Evolutionary conservation across 345 rosid species (phyloP), one percentile per base, ranked within the genome.

Genomic region (Toxicodendron radicans): DNA sequence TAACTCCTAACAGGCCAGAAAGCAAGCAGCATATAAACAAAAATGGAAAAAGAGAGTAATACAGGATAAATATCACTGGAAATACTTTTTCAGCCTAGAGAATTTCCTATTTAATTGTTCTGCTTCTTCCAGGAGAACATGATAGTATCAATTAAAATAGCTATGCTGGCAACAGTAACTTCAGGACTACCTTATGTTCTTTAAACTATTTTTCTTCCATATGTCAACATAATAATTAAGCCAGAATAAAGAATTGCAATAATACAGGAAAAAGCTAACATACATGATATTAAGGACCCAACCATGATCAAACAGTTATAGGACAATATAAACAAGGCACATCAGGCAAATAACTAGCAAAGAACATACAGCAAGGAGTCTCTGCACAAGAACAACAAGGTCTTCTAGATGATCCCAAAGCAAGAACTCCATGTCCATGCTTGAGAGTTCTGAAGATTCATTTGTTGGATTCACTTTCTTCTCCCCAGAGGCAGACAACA

Each of bases 331-430:
- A 66, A 61, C 24, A 62, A 33, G 11, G 20, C 5, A 58, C 32
- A 20, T 33, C 71, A 41, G 41, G 72, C 8, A 71, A 69, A 66
- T n/a, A 66, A 74, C 17, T 73, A 62, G 64, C 63, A 54, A 23
- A 76, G 80, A 73, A 75, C 92, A 69, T 92, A 94, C 98, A 53
- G 89, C 86, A 38, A 79, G 77, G 51, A 94, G 92, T 80, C 81
- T 85, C 74, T 90, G 86, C 71, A 86, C 86, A 71, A 92, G 83
- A 75, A 21, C 43, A 45, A 70, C 76, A 41, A 94, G 88, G 64
- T 86, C 91, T 43, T 82, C 83, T 53, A 90, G 73, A 71, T 85
- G 83, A 80, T 84, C 64, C 93, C 91, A 92, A 61, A 94, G 91
- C 76, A 92, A 80, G 79, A 41, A 66, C 59, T 81, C 83, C 75